Base-by-base conservation (phyloP, 257 asterid genomes). In the Solanum microdontum region DNA sequence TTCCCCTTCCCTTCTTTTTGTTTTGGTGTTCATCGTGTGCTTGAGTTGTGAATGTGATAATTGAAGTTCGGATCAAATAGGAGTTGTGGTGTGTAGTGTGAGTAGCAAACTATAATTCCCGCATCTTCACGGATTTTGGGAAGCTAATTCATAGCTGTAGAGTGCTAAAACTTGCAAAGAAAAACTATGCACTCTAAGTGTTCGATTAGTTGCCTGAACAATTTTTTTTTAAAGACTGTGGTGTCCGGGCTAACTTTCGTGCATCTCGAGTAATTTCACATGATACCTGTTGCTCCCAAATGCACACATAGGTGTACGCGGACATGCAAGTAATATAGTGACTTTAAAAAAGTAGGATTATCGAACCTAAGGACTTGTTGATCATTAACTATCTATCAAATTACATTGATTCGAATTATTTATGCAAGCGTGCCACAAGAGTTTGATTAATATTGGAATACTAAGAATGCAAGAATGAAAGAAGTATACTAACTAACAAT, bases 321-420 rank as follows among this genome's bases (percentile, higher is more conserved):
- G 60, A 0, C 17, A 0, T 14, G 21, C 21, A 48, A 48, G 21
- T 48, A 14, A 48, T 5, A 48, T 14, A 48, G 58, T 48, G 21
- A 7, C 8, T 51, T 15, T 15, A 0, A 51, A 5, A 51, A 15
- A 2, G 23, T 0, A 0, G 60, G 0, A 51, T 51, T 15, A 51
- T 51, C 8, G 8, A 14, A 14, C 21, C 8, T 5, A 14, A 48
- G 1, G 58, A 48, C 58, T 45, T 45, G 19, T 45, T 14, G 2
- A 45, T 36, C 39, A 36, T 45, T 45, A 13, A 45, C 58, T 51
- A 15, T 51, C 3, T 5, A 15, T 15, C 60, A 14, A 2, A 5
- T 14, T 48, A 48, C 6, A 48, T 7, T 14, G 6, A 48, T 51
- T 51, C 60, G 4, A 48, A 14, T 48, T 48, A 48, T 48, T 48